Evolutionary conservation across 306 rosid genomes (phyloP).

Genomic region (Pyrus pyrifolia): DNA sequence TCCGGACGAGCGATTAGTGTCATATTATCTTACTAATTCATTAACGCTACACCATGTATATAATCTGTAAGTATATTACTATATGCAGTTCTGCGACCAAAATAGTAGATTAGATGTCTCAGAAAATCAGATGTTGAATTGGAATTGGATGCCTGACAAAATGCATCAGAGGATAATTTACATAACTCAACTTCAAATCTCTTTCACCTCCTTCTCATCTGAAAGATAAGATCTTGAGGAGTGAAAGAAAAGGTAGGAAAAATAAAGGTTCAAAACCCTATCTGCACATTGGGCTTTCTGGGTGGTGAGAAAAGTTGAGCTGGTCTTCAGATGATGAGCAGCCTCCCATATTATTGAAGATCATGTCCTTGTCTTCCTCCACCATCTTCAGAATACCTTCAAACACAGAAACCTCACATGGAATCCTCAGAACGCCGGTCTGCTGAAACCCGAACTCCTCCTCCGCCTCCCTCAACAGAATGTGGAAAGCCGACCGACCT

Average conservation of each 20-base stretch:
- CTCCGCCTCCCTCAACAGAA: constrained; percentile 75
- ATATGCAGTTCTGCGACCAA: background rate
- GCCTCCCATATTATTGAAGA: constrained; percentile 30
- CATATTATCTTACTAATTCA: background rate
- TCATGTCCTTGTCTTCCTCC: constrained; percentile 37
- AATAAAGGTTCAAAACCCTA: constrained; percentile 17
- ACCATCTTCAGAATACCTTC: constrained; percentile 64
- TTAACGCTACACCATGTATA: too few species aligned
- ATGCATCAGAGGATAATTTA: constrained; percentile 3
- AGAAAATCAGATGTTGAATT: background rate
- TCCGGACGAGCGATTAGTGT: background rate
- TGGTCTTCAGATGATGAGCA: constrained; percentile 40
- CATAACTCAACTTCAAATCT: background rate
- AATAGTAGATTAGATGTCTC: background rate
- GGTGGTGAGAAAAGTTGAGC: constrained; percentile 47
- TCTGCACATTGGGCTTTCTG: constrained; percentile 86
- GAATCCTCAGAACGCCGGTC: constrained; percentile 75
- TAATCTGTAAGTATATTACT: background rate
- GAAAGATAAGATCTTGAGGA: constrained; percentile 2
- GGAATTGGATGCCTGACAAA: constrained; percentile 12
- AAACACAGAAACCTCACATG: constrained; percentile 68
- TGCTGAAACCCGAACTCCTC: constrained; percentile 93
- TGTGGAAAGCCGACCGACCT: constrained; percentile 58
- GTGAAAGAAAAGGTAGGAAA: background rate
- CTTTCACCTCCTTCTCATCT: constrained; percentile 19